A percentile compares a stretch with the other conserved stretches of the same genome.
phyloP scores from a whole-genome alignment of 1,284 basidiomycete species.

The Heterobasidion parviporum region DNA sequence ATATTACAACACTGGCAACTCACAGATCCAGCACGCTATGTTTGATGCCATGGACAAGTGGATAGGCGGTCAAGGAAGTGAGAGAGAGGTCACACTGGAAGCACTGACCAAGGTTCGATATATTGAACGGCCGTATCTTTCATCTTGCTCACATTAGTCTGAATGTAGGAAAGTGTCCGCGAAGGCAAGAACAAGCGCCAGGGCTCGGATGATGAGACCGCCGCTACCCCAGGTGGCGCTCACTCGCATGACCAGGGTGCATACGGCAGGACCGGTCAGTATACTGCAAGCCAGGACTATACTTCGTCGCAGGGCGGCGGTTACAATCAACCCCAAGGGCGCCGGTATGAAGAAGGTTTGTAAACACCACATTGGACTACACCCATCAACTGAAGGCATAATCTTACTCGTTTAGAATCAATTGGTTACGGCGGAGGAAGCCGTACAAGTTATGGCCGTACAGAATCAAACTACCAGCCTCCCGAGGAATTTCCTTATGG shows the following conservation, averaged over 20 bases:
- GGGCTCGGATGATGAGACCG: conserved; percentile 25
- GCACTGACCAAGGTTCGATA: conserved; percentile 39
- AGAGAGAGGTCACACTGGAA: conserved; percentile 30
- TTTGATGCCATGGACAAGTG: conserved; percentile 50
- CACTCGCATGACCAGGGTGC: not conserved
- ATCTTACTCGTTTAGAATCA: not conserved
- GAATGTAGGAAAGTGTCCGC: conserved; percentile 20
- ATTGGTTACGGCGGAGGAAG: not conserved
- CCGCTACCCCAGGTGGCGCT: conserved; percentile 1
- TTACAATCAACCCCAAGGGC: not conserved
- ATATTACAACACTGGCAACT: conserved; percentile 48
- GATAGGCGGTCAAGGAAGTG: conserved; percentile 45
- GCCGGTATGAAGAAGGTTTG: not conserved
- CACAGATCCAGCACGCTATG: conserved; percentile 60
- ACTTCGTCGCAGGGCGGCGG: conserved; percentile 2
- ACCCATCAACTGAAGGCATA: not conserved
- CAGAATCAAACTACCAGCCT: not conserved
- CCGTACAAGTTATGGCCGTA: not conserved
- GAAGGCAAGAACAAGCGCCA: conserved; percentile 29
- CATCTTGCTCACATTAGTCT: not conserved
- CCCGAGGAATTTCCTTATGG: not conserved
- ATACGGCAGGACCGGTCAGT: not conserved
- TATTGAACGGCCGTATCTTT: not conserved
- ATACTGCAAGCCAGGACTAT: not conserved
- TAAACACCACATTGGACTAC: not conserved